Base-by-base conservation (phyloP, 2,329 filamentous ascomycete species). In the Graphium sp. region DNA sequence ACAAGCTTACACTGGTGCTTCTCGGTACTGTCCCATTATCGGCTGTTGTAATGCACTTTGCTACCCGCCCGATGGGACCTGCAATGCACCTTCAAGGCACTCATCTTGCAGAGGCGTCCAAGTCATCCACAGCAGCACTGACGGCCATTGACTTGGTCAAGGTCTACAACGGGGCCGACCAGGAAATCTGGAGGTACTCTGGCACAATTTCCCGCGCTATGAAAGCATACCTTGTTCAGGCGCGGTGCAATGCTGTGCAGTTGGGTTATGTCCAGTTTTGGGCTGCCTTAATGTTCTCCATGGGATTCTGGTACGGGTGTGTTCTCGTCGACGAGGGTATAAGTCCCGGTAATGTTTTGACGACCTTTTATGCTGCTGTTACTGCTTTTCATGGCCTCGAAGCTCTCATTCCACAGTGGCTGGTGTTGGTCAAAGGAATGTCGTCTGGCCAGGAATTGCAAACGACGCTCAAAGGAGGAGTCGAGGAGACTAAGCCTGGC, bases 251-350 rank as follows among this genome's bases (percentile, higher is more conserved):
- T 37, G 72, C 79, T 1, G 45, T 73, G 4, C 84, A 93, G 42
- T 72, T 80, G 42, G 74, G 74, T 0, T 66, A 78, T 26, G 62
- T 81, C 29, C 74, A 76, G 26, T 68, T 91, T 38, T 73, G 84
- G 55, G 73, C 77, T 18, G 65, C 83, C 4, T 62, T 60, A 2
- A 73, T 94, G 46, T 94, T 95, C 38, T 75, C 91, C 0, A 66
- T 84, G 32, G 85, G 84, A 0, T 94, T 95, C 43, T 93, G 81
- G 70, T 92, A 85, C 40, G 85, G 84, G 0, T 66, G 76, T 17
- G 56, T 67, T 2, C 61, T 93, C 2, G 72, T 89, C 7, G 56
- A 60, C 7, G 50, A 63, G 2, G 71, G 70, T 1, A 53, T 69
- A 9, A 60, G 56, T 8, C 55, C 81, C 0, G 79, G 75, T 1